Base-by-base conservation (phyloP, 371 early-diverging fungal genomes). In the Actinomortierella ambigua region DNA sequence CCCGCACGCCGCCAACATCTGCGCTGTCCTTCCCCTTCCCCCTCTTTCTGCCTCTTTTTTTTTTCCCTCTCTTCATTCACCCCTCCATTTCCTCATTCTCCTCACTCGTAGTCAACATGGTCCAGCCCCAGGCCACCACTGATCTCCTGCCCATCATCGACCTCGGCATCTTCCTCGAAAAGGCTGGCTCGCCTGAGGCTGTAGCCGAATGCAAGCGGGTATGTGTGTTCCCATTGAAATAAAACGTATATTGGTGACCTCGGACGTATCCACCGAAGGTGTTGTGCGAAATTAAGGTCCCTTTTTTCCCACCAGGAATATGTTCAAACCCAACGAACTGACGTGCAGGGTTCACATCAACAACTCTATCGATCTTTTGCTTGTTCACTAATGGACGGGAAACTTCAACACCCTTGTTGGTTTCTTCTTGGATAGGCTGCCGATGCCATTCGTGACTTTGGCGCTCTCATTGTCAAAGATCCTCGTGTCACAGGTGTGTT, bases 401-500 rank as follows among this genome's bases (percentile, higher is more conserved):
- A n/a, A n/a, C n/a, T n/a, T n/a, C n/a, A n/a, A n/a, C n/a, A n/a
- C n/a, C n/a, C n/a, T n/a, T 42, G 23, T 43, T 26, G 7, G 9
- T 1, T 28, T 18, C 41, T 52, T 20, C 42, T 3, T 17, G 5
- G 34, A 42, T 65, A 85, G 83, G 84, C 85, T 46, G 82, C 88
- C 15, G 77, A 83, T 51, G 84, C 88, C 24, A 77, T 91, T 39
- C 75, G 76, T 24, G 80, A 81, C 42, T 88, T 82, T 84, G 87
- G 88, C 20, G 88, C 86, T 27, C 69, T 88, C 49, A 76, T 85
- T 44, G 78, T 89, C 59, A 77, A 77, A 54, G 90, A 91, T 75
- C 87, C 88, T 14, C 81, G 89, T 39, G 89, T 88, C 39, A 71
- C 79, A 50, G 83, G 83, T 63, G 71, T 50, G 50, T 71, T n/a